A percentile compares a stretch with the other conserved stretches of the same genome.
Conservation (phyloP, 306 rosid species). For the Casuarina glauca region DNA sequence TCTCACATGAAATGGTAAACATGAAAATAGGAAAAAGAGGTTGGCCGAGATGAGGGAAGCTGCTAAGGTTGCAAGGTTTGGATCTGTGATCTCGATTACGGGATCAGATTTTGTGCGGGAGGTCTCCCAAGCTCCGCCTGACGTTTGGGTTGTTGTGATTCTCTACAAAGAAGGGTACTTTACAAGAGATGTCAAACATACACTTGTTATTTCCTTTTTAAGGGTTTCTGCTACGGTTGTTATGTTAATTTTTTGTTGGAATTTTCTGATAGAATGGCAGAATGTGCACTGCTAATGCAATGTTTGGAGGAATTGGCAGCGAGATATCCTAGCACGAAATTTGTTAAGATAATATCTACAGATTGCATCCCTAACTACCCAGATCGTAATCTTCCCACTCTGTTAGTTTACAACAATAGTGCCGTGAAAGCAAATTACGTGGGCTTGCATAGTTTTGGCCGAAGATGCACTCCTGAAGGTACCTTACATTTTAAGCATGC, state of each 20-base stretch:
- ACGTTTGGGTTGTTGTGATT: conserved; percentile 96
- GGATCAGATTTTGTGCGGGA: conserved; percentile 97
- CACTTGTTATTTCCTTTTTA: conserved; percentile 1
- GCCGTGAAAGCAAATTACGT: conserved; percentile 89
- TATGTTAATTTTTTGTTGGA: conserved; percentile 1
- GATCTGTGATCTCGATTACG: conserved; percentile 80
- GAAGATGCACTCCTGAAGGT: conserved; percentile 97
- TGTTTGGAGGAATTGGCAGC: conserved; percentile 80
- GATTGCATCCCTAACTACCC: conserved; percentile 98
- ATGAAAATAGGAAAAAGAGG: conserved; percentile 79
- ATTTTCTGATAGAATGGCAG: conserved; percentile 54
- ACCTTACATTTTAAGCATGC: conserved; percentile 19
- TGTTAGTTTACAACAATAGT: conserved; percentile 87
- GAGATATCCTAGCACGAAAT: conserved; percentile 87
- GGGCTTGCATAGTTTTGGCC: conserved; percentile 74
- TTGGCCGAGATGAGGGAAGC: conserved; percentile 82
- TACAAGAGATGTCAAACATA: conserved; percentile 2
- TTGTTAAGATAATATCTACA: conserved; percentile 90
- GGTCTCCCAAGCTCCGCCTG: conserved; percentile 95
- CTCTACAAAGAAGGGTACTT: conserved; percentile 91
- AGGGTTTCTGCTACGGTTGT: conserved; percentile 1
- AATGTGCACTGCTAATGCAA: conserved; percentile 81
- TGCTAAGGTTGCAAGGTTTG: conserved; percentile 74
- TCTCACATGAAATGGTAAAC: conserved; percentile 13
- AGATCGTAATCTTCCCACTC: conserved; percentile 80